These are phyloP conservation scores for Lipomyces oligophaga DNA, from an alignment of 805 yeast species.

Conservation along the genomic window DNA sequence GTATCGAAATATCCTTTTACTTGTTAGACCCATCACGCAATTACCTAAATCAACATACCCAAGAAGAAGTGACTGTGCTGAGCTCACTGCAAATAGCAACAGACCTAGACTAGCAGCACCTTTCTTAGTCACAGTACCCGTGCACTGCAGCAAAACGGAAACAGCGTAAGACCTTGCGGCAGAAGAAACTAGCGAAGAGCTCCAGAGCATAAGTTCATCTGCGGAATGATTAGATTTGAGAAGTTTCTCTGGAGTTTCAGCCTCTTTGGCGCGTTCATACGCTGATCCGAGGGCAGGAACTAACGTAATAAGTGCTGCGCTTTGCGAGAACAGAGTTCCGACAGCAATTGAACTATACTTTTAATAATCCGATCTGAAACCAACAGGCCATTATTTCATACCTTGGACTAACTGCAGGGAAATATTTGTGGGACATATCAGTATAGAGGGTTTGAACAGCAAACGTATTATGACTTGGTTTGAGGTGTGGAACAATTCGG, in stretches of 20 bases:
- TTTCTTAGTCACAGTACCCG: slow-evolving; percentile 40
- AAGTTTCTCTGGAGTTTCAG: slow-evolving; percentile 39
- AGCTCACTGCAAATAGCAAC: slow-evolving; percentile 39
- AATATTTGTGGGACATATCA: slow-evolving; percentile 31
- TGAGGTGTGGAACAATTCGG: no score
- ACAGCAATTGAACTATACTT: slow-evolving; percentile 38
- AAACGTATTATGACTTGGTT: no score
- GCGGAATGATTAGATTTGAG: slow-evolving; percentile 39
- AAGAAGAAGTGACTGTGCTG: slow-evolving; percentile 38
- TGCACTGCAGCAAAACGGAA: slow-evolving; percentile 39
- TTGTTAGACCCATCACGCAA: background rate
- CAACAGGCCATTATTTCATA: slow-evolving; percentile 11
- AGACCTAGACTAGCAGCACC: slow-evolving; percentile 42
- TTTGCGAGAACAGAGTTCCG: slow-evolving; percentile 42
- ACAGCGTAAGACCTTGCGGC: slow-evolving; percentile 43
- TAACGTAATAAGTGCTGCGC: slow-evolving; percentile 36
- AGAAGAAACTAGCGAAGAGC: slow-evolving; percentile 38
- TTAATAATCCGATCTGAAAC: background rate
- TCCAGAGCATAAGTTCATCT: slow-evolving; percentile 38
- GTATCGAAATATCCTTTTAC: slow-evolving; percentile 36
- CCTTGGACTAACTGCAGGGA: slow-evolving; percentile 31
- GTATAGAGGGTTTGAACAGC: no score
- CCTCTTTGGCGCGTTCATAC: slow-evolving; percentile 37
- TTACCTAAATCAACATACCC: slow-evolving; percentile 10
- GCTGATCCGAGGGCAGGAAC: slow-evolving; percentile 43